Evolutionary conservation across 2,329 filamentous ascomycete species (phyloP).

Genomic region (Celoporthe dispersa): DNA sequence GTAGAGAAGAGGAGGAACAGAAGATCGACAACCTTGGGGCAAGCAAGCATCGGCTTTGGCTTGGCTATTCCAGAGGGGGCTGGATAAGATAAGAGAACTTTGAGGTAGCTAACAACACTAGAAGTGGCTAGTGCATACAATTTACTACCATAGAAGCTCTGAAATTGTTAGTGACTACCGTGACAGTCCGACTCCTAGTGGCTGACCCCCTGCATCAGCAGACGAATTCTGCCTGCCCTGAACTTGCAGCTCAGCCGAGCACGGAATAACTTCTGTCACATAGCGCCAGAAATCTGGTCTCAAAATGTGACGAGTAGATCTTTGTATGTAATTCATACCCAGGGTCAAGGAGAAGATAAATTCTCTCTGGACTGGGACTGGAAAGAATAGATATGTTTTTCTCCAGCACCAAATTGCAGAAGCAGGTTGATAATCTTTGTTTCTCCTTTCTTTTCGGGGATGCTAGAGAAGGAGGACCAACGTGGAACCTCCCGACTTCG

Average conservation of each 20-base stretch:
- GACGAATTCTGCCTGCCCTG: background rate
- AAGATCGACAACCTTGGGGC: slow-evolving; percentile 8
- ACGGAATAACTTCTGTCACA: background rate
- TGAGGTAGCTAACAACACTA: background rate
- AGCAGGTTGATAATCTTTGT: no score
- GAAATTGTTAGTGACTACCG: slow-evolving; percentile 8
- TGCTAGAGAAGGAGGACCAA: background rate
- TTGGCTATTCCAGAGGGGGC: background rate
- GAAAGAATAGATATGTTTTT: background rate
- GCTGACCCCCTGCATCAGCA: background rate
- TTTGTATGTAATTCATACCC: background rate
- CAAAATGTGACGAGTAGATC: background rate
- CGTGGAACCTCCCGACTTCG: background rate
- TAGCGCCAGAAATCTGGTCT: background rate
- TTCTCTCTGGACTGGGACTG: background rate
- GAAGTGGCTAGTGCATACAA: background rate
- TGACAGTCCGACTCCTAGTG: background rate
- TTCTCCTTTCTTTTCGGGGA: background rate
- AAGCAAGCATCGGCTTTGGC: slow-evolving; percentile 17
- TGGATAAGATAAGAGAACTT: slow-evolving; percentile 7
- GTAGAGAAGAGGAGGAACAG: slow-evolving; percentile 9
- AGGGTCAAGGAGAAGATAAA: background rate
- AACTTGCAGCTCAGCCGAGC: background rate
- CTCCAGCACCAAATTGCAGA: background rate
- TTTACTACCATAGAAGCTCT: background rate